Evolutionary conservation across 148 eudicot genomes (phyloP), one percentile per base, ranked within the genome.

Genomic region (Oxyria digyna): DNA sequence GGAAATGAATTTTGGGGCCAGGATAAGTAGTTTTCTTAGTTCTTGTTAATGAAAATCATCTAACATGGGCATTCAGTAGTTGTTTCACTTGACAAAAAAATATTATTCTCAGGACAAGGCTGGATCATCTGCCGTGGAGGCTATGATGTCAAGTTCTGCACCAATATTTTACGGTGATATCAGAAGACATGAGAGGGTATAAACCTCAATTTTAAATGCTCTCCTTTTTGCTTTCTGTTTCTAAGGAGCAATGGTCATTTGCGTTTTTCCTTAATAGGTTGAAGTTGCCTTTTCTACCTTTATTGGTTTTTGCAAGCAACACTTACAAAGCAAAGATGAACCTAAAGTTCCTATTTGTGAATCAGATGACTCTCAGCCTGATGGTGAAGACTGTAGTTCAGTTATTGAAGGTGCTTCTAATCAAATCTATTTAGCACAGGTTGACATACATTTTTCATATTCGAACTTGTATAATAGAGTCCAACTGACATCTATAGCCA

Each of bases 141-240:
- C 84, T 73, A 94, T 94, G 99, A 71, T 88, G 40, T 94, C 96
- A 69, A 80, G 74, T 54, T 77, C 86, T 72, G 97, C 97, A 54
- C 99, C 97, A 14, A 75, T 85, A 49, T 94, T 90, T 74, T 79
- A 90, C 76, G 97, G 99, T 69, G 96, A 90, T 79, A 88, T 94
- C 57, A 85, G 96, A 85, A 82, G 92, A 77, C 98, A 94, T 70
- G 96, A 90, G 82, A 83, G 97, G 91, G 96, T 94, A 85, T 42
- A 55, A 4, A 65, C 43, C 42, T 65, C 26, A 40, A n/a, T 21
- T 23, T n/a, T 62, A 11, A 24, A 15, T 63, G 27, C 46, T 66
- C 27, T 20, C 27, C 11, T n/a, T 23, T 38, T 66, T 9, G 42
- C 21, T 31, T 63, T 63, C 13, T 35, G 20, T 35, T 63, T 27